A percentile compares a stretch with the other conserved stretches of the same genome.
Conservation (phyloP, 2,329 filamentous ascomycete species). For the Scorias spongiosa region DNA sequence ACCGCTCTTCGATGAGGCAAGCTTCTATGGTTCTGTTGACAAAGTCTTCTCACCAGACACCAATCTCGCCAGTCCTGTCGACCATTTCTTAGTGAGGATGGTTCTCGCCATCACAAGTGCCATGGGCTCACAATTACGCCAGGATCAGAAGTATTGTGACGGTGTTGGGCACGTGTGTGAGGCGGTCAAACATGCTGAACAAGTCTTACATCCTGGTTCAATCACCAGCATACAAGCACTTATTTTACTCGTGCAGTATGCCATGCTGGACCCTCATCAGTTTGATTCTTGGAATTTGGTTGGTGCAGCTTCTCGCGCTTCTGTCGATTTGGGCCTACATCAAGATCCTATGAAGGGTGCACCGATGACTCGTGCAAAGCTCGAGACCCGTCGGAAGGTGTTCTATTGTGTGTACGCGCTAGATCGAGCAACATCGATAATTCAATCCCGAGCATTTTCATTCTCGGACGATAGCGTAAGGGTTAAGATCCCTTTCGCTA, state of each 20-base stretch:
- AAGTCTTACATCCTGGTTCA: conserved; percentile 72
- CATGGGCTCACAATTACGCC: conserved; percentile 51
- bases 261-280: conserved; percentile 75
- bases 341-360: conserved; percentile 70
- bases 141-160: conserved; percentile 47
- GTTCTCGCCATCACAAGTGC: conserved; percentile 71
- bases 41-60: conserved; percentile 61
- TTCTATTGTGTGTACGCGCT: conserved; percentile 86
- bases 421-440: conserved; percentile 81
- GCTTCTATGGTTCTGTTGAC: conserved; percentile 63
- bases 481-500: conserved; percentile 55
- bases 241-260: conserved; percentile 72
- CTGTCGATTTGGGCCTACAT: conserved; percentile 81
- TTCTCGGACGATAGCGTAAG: conserved; percentile 82
- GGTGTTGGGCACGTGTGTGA: conserved; percentile 45
- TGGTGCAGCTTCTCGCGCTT: conserved; percentile 73
- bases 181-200: conserved; percentile 64
- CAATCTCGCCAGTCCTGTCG: conserved; percentile 46
- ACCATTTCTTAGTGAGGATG: conserved; percentile 80
- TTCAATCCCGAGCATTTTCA: conserved; percentile 74
- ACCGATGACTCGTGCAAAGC: conserved; percentile 48
- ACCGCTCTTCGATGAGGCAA: conserved; percentile 69
- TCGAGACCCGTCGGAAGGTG: conserved; percentile 67
- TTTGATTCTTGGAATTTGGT: conserved; percentile 93
- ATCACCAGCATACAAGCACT: conserved; percentile 77